Evolutionary conservation across 2,329 filamentous ascomycete species (phyloP).

Genomic region (Dothistroma pini): DNA sequence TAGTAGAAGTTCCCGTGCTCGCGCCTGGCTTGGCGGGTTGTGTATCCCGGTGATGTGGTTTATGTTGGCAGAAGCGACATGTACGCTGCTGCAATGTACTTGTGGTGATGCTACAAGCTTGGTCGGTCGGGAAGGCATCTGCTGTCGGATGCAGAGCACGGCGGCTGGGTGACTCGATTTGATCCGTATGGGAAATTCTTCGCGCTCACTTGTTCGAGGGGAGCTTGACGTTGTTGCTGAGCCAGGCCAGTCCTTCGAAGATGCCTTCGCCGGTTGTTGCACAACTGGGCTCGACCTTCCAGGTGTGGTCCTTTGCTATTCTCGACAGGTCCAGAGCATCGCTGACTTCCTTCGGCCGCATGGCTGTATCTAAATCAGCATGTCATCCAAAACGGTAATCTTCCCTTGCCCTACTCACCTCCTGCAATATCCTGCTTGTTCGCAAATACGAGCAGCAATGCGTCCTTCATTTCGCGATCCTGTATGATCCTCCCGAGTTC

Average conservation of each 20-base stretch:
- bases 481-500: slow-evolving; percentile 98
- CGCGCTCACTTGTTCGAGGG: slow-evolving; percentile 26
- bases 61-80: not conserved
- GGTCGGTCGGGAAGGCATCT: not conserved
- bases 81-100: not conserved
- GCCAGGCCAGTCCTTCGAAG: slow-evolving; percentile 52
- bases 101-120: not conserved
- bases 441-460: slow-evolving; percentile 93
- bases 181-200: not conserved
- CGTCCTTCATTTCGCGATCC: slow-evolving; percentile 97
- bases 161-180: not conserved
- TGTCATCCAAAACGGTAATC: not conserved
- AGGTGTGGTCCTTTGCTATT: slow-evolving; percentile 51
- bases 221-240: slow-evolving; percentile 50
- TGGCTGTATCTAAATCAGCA: slow-evolving; percentile 35
- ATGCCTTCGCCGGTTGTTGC: slow-evolving; percentile 52
- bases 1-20: slow-evolving; percentile 2
- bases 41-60: not conserved
- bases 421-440: slow-evolving; percentile 98
- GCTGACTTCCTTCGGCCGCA: slow-evolving; percentile 50
- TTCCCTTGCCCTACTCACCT: slow-evolving; percentile 56
- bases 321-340: slow-evolving; percentile 47
- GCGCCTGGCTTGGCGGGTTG: slow-evolving; percentile 6
- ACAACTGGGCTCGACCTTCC: slow-evolving; percentile 54
- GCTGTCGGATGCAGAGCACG: not conserved